These are phyloP conservation scores for Cercospora zeina DNA, from an alignment of 2,329 filamentous ascomycete genomes.

Conservation along the genomic window DNA sequence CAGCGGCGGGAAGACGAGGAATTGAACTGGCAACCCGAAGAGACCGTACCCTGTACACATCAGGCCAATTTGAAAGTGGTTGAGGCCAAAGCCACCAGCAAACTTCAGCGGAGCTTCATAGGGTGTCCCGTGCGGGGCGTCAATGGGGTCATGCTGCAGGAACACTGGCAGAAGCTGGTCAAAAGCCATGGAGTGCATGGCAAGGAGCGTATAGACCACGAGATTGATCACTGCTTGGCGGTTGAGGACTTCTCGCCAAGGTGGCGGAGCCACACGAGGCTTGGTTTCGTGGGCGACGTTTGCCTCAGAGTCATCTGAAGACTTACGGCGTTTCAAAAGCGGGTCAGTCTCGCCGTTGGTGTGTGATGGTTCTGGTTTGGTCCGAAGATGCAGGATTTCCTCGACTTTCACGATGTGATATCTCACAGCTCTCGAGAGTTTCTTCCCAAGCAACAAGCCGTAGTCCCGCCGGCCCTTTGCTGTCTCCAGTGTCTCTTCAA, in stretches of 20 bases:
- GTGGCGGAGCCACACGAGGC: conserved; percentile 38
- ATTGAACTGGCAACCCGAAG: conserved; percentile 77
- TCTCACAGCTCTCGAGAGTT: conserved; percentile 50
- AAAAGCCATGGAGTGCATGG: conserved; percentile 33
- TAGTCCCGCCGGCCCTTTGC: conserved; percentile 70
- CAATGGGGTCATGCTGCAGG: conserved; percentile 66
- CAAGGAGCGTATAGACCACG: conserved; percentile 72
- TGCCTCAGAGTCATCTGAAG: conserved; percentile 29
- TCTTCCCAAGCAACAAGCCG: conserved; percentile 71
- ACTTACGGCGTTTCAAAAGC: conserved; percentile 29
- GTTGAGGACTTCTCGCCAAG: conserved; percentile 67
- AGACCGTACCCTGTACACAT: conserved; percentile 84
- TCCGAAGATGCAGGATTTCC: conserved; percentile 20
- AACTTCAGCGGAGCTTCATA: conserved; percentile 70
- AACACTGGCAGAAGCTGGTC: conserved; percentile 69
- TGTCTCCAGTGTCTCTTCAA: conserved; percentile 79
- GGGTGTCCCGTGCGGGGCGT: conserved; percentile 43
- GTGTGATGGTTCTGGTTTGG: conserved; percentile 13
- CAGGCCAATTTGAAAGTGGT: conserved; percentile 73
- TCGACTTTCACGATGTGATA: conserved; percentile 24
- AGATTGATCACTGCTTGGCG: conserved; percentile 74
- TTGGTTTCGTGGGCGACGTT: conserved; percentile 22
- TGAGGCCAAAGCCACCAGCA: conserved; percentile 69
- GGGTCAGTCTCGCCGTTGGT: conserved; percentile 31
- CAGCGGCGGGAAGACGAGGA: conserved; percentile 76